A percentile compares a stretch with the other conserved stretches of the same genome.
These are phyloP conservation scores for Jamesozyma jinghongensis DNA, from an alignment of 805 yeast species.

Conservation along the genomic window DNA sequence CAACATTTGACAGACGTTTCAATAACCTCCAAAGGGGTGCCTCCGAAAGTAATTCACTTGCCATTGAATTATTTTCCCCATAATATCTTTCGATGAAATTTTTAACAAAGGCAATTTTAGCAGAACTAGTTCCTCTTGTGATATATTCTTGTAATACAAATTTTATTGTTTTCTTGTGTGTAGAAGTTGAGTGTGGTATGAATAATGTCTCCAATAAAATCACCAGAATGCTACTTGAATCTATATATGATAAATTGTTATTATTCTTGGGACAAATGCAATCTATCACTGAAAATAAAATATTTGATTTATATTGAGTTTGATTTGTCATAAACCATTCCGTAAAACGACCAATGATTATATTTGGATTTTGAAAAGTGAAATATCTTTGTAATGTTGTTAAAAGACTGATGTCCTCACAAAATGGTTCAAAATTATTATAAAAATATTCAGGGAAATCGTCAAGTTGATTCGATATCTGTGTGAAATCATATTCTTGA, in stretches of 20 bases:
- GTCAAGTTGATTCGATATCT: background rate
- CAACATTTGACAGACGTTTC: slow-evolving; percentile 11
- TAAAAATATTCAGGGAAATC: slow-evolving; percentile 19
- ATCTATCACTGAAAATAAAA: background rate
- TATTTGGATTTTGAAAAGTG: slow-evolving; percentile 3
- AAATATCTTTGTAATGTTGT: slow-evolving; percentile 5
- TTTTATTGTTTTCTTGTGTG: too few relatives aligned
- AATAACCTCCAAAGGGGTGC: slow-evolving; percentile 17
- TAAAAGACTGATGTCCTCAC: slow-evolving; percentile 7
- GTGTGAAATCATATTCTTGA: background rate
- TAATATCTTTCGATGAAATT: background rate
- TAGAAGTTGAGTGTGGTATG: too few relatives aligned
- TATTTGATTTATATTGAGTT: background rate
- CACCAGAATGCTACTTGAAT: too few relatives aligned
- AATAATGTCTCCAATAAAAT: background rate
- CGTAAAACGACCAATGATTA: background rate
- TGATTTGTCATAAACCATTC: slow-evolving; percentile 1
- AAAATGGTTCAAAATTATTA: slow-evolving; percentile 9
- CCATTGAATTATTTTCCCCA: slow-evolving; percentile 4
- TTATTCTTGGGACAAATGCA: background rate
- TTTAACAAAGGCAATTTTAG: background rate
- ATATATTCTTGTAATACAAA: background rate
- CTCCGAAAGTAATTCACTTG: slow-evolving; percentile 12
- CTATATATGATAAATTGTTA: background rate
- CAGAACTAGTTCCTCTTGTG: background rate